Evolutionary conservation across 768 basidiomycete species (phyloP), one percentile per base, ranked within the genome.

Genomic region (Tricholoma bakamatsutake): DNA sequence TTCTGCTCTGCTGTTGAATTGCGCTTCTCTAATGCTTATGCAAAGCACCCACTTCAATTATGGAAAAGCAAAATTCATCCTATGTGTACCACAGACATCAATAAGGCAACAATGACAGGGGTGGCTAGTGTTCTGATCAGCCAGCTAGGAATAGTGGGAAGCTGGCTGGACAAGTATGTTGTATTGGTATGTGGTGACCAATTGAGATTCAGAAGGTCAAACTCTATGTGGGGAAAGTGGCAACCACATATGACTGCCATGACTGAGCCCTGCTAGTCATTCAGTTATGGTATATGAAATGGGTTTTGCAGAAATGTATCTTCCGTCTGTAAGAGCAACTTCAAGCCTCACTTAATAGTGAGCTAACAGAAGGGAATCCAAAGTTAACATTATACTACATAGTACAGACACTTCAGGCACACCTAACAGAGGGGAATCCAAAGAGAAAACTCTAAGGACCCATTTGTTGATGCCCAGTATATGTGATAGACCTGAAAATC

Each of bases 251-350:
- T 12, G 17, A 54, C 5, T 54, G 28, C 6, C 53, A 62, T 35
- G 34, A 58, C 21, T 64, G 63, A 61, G 61, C 51, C 0, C 52
- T 64, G 24, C 63, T 61, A 1, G 17, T 64, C 0, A 62, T 64
- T 15, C 63, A 64, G 27, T 17, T 61, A 0, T 62, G 63, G 59
- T 61, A 64, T 28, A 49, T 64, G 46, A 57, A 59, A 17, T 64
- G 63, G 63, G 43, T 35, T 1, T 58, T 53, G 50, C 57, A 58
- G 35, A 61, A 62, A 40, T 37, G 48, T 2, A 59, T 64, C 28
- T 57, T 62, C 21, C 43, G 51, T 2, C 52, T 59, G n/a, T n/a
- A n/a, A n/a, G n/a, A n/a, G n/a, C n/a, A n/a, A n/a, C n/a, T n/a
- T n/a, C n/a, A n/a, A n/a, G n/a, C n/a, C n/a, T n/a, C n/a, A n/a